These are phyloP conservation scores for Stygiomarasmius scandens DNA, from an alignment of 1,284 basidiomycete genomes.

Conservation along the genomic window DNA sequence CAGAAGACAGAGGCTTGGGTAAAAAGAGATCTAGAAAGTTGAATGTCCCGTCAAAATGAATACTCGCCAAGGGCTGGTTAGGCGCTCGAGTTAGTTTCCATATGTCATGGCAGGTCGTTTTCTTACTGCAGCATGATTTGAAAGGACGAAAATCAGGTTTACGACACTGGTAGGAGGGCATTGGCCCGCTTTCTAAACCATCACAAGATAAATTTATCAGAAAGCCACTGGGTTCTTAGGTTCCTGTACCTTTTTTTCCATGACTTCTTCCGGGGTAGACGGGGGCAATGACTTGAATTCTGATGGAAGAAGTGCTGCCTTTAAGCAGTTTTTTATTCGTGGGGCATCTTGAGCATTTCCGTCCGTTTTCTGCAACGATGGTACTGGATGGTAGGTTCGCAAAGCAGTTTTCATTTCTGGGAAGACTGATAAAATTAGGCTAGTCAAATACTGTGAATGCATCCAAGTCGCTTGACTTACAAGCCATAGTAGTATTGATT, in stretches of 20 bases:
- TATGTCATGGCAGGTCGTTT: conserved; percentile 3
- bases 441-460: too few relatives aligned
- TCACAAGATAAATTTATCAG: not conserved
- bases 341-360: conserved; percentile 87
- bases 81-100: not conserved
- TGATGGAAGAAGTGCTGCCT: conserved; percentile 72
- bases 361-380: conserved; percentile 79
- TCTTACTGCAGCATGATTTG: conserved; percentile 64
- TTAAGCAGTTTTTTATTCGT: conserved; percentile 77
- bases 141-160: conserved; percentile 77
- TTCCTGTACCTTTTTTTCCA: conserved; percentile 48
- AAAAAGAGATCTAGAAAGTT: conserved; percentile 85
- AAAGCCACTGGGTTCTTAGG: not conserved
- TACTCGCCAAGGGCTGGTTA: conserved; percentile 63
- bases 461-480: conserved; percentile 55
- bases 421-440: too few relatives aligned
- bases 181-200: conserved; percentile 51
- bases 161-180: conserved; percentile 80
- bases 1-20: conserved; percentile 70
- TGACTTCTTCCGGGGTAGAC: conserved; percentile 70
- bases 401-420: conserved; percentile 87
- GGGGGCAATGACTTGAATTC: conserved; percentile 72
- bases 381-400: conserved; percentile 82
- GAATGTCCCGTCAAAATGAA: conserved; percentile 74
- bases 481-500: conserved; percentile 94